Evolutionary conservation across 2,329 filamentous ascomycete species (phyloP), one percentile per base, ranked within the genome.

Genomic region (Fusarium stilboides): DNA sequence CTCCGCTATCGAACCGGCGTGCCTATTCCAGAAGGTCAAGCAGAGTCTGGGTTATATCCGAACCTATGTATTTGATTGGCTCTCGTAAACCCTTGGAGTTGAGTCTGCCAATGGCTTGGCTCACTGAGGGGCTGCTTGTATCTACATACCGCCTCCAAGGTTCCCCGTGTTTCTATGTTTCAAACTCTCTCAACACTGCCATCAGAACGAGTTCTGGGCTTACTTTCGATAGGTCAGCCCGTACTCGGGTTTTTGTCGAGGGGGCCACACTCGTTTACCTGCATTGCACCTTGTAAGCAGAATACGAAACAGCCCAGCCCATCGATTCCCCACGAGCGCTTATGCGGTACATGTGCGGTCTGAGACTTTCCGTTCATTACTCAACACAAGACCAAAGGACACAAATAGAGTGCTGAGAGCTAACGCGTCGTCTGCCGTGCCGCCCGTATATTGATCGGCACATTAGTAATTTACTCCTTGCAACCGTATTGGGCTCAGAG

Each of bases 11-110:
- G 37, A 61, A 50, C 42, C 47, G 43, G 45, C 56, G 61, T 69
- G 50, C 65, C 65, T 66, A 54, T 69, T 62, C 51, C 47, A 68
- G 53, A 69, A 68, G 55, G 60, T 50, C 39, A 53, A 61, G 33
- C n/a, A 60, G 49, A 49, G 28, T 26, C 37, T 33, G 46, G 24
- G n/a, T 12, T 20, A 26, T 22, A 28, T 61, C 22, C 10, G 9
- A n/a, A 9, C 34, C n/a, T 19, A 17, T 31, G 12, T n/a, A 26
- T 31, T 37, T 49, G 40, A 47, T 47, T 54, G 63, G 57, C 26
- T 20, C 39, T 43, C 28, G 28, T 33, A 43, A 34, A 53, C 22
- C 36, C 20, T 31, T 34, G 8, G 24, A 22, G 15, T 22, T 52
- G 20, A 57, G 26, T 61, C 20, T 36, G 42, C 40, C 39, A 43